A percentile compares a stretch with the other conserved stretches of the same genome.
Evolutionary conservation across 129 eudicot species (phyloP).

Genomic region (Daucus carota): DH1_v3.0 NC_030384.2:41434501-41435000

Average conservation of each 20-base stretch:
- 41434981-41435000: slow-evolving; percentile 99
- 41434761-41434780: slow-evolving; percentile 94
- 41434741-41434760: slow-evolving; percentile 87
- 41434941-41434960: slow-evolving; percentile 2
- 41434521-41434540: no score
- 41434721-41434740: slow-evolving; percentile 96
- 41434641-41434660: no score
- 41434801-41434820: slow-evolving; percentile 81
- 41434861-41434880: slow-evolving; percentile 38
- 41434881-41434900: background rate
- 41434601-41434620: no score
- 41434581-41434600: no score
- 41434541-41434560: no score
- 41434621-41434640: no score
- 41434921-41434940: background rate
- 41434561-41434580: no score
- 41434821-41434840: slow-evolving; percentile 93
- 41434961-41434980: slow-evolving; percentile 74
- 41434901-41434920: no score
- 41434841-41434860: slow-evolving; percentile 99
- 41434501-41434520: background rate
- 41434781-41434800: slow-evolving; percentile 95
- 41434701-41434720: slow-evolving; percentile 91
- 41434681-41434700: background rate
- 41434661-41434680: background rate